Conservation (phyloP, 768 basidiomycete genomes). For the Tulasnella sp. region DNA sequence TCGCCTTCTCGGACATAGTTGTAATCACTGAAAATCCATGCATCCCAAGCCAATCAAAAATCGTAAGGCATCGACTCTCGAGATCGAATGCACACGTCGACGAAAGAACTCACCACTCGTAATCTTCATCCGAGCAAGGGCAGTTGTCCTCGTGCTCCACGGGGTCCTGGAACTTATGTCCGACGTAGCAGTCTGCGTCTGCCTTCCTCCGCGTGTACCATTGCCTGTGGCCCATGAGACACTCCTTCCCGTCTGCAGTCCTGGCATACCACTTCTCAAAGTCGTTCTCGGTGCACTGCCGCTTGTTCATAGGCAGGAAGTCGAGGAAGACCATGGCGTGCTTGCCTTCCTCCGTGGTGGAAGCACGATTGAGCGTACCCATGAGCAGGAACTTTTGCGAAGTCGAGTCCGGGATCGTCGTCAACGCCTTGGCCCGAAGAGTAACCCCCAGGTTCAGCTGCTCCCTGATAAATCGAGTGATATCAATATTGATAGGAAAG, state of each 20-base stretch:
- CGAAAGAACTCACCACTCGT: constrained; percentile 60
- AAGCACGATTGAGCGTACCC: constrained; percentile 56
- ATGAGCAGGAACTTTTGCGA: constrained; percentile 92
- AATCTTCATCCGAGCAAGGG: constrained; percentile 75
- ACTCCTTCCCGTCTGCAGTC: constrained; percentile 47
- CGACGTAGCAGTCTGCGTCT: constrained; percentile 79
- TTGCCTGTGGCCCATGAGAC: constrained; percentile 97
- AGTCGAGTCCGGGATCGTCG: constrained; percentile 88
- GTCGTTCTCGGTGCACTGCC: constrained; percentile 59
- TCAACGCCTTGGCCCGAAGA: constrained; percentile 63
- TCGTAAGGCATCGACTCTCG: background rate
- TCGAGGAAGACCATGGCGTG: constrained; percentile 74
- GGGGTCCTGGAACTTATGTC: constrained; percentile 80
- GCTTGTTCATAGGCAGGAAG: constrained; percentile 55
- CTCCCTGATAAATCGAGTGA: constrained; percentile 39
- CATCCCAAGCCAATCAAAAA: constrained; percentile 6
- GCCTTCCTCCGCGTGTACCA: constrained; percentile 82
- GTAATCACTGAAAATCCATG: constrained; percentile 65
- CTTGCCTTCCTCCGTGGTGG: constrained; percentile 41
- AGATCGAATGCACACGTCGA: background rate
- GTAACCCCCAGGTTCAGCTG: constrained; percentile 56
- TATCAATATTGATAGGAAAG: background rate
- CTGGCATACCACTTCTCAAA: constrained; percentile 86
- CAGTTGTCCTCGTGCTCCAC: constrained; percentile 75
- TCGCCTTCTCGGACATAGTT: constrained; percentile 68